phyloP scores from a whole-genome alignment of 2,329 filamentous ascomycete species.

The Sporothrix pseudoabietina region DNA sequence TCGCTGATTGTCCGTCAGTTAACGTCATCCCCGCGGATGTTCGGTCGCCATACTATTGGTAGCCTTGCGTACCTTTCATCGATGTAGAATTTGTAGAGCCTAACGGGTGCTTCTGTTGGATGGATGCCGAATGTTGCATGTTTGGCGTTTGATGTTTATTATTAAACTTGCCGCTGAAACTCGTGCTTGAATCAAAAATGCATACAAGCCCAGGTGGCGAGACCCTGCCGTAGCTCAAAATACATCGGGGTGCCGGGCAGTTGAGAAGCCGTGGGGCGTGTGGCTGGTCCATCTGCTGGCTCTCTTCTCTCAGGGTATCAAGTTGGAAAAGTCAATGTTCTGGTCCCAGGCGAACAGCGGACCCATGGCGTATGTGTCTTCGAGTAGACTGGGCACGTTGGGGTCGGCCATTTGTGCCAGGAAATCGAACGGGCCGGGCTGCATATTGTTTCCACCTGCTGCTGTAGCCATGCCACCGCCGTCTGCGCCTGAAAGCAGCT shows the following conservation, averaged over 20 bases:
- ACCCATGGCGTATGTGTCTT: constrained; percentile 29
- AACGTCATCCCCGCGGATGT: not conserved
- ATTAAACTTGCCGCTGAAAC: not conserved
- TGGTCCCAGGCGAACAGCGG: constrained; percentile 31
- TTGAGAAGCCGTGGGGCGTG: not conserved
- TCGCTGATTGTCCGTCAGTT: not conserved
- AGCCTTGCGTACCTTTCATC: not conserved
- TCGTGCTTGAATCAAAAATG: not conserved
- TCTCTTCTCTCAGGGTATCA: constrained; percentile 11
- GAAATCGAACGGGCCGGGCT: constrained; percentile 25
- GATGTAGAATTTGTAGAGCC: not conserved
- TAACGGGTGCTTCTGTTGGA: not conserved
- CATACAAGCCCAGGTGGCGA: not conserved
- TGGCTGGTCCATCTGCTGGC: no score
- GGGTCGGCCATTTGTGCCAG: constrained; percentile 26
- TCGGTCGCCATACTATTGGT: not conserved
- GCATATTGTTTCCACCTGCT: not conserved
- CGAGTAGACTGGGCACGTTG: constrained; percentile 21
- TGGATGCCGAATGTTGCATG: not conserved
- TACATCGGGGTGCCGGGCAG: not conserved
- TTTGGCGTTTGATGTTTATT: not conserved
- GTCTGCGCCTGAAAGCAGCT: not conserved
- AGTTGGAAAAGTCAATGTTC: constrained; percentile 27
- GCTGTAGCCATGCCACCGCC: not conserved
- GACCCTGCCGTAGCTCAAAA: not conserved